Percentiles rank a stretch among this genome's conserved stretches.
These are phyloP conservation scores for Senecio squalidus DNA, from an alignment of 140 eudicot genomes.

Conservation along the genomic window DNA sequence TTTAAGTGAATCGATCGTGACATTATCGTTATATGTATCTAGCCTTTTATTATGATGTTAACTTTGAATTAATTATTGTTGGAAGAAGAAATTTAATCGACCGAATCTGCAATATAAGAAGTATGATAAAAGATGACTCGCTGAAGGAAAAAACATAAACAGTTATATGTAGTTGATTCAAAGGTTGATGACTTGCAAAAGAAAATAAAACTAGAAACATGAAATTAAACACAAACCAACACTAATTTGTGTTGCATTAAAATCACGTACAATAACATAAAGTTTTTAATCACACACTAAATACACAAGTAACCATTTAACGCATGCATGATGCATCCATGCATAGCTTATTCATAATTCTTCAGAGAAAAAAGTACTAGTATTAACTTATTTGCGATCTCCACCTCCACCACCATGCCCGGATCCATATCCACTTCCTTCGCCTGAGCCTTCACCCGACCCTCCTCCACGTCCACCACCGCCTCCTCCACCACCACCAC, in stretches of 20 bases:
- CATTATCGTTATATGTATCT: too few relatives aligned
- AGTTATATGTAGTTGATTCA: too few relatives aligned
- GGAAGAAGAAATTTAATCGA: not conserved
- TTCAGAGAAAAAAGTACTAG: not conserved
- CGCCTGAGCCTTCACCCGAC: conserved; percentile 34
- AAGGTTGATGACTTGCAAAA: too few relatives aligned
- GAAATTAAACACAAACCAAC: too few relatives aligned
- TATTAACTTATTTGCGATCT: conserved; percentile 22
- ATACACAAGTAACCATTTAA: not conserved
- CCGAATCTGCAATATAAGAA: not conserved
- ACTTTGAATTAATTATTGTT: too few relatives aligned
- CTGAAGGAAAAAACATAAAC: not conserved
- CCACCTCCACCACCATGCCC: conserved; percentile 31
- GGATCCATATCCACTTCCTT: conserved; percentile 40
- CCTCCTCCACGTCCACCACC: conserved; percentile 51
- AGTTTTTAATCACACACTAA: too few relatives aligned
- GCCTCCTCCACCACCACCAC: conserved; percentile 35
- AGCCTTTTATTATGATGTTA: too few relatives aligned
- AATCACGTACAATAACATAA: too few relatives aligned
- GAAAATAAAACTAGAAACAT: too few relatives aligned
- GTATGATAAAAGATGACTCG: not conserved
- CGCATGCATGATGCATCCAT: not conserved
- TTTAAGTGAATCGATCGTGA: too few relatives aligned
- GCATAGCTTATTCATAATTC: conserved; percentile 14
- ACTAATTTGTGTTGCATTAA: too few relatives aligned